A percentile compares a stretch with the other conserved stretches of the same genome.
Conservation (phyloP, 192 early-diverging fungal genomes). For the Linnemannia schmuckeri region DNA sequence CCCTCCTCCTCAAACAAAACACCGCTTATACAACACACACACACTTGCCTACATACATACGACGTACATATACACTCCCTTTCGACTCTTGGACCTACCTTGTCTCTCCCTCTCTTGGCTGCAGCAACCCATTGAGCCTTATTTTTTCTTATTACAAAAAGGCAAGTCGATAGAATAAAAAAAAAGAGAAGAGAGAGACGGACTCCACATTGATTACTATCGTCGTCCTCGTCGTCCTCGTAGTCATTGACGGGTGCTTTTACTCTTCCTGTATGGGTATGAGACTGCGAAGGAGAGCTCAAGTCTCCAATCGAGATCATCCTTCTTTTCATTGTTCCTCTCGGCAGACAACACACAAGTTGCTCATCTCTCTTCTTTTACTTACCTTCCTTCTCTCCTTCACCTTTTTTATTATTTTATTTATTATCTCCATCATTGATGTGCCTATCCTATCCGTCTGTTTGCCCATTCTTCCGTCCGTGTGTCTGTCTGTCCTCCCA, state of each 20-base stretch:
- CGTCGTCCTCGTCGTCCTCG: too few relatives aligned
- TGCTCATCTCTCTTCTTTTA: constrained; percentile 8
- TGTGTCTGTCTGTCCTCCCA: not conserved
- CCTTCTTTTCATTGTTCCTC: not conserved
- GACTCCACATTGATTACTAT: too few relatives aligned
- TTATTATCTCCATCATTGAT: not conserved
- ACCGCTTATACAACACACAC: not conserved
- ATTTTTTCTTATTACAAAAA: too few relatives aligned
- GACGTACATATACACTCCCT: too few relatives aligned
- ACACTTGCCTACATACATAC: not conserved
- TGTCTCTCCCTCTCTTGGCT: not conserved
- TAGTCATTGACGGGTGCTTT: too few relatives aligned
- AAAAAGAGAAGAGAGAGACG: too few relatives aligned
- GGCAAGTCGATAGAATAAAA: too few relatives aligned
- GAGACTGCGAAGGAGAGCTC: too few relatives aligned
- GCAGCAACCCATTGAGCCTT: not conserved
- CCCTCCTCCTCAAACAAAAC: not conserved
- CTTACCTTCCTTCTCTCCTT: not conserved
- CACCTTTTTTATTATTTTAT: not conserved
- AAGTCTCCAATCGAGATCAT: too few relatives aligned
- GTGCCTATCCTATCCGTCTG: not conserved
- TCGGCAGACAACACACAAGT: not conserved
- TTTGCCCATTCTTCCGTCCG: too few relatives aligned
- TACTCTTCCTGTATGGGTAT: too few relatives aligned
- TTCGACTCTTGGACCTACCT: not conserved